Conservation (phyloP, 805 yeast genomes). For the Hanseniaspora pseudoguilliermondii region DNA sequence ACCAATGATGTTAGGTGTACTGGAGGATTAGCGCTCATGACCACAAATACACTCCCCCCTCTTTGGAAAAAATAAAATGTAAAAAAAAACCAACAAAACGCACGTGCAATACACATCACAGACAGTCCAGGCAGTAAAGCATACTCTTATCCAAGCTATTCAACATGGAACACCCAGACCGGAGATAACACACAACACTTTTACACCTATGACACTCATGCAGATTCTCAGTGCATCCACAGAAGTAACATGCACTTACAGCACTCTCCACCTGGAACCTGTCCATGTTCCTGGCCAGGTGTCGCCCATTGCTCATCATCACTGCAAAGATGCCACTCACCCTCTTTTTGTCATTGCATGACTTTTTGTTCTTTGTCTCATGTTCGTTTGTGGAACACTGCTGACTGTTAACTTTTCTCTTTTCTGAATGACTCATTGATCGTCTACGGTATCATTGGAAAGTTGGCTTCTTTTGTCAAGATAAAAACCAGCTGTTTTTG, state of each 20-base stretch:
- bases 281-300: neutral
- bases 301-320: slow-evolving; percentile 1
- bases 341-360: neutral
- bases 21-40: no score
- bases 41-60: no score
- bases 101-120: neutral
- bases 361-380: neutral
- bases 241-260: neutral
- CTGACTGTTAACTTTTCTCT: no score
- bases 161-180: slow-evolving; percentile 4
- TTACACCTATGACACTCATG: neutral
- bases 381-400: neutral
- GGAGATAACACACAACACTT: neutral
- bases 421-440: no score
- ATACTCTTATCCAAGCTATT: neutral
- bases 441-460: no score
- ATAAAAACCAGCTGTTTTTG: no score
- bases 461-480: neutral
- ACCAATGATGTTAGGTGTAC: no score
- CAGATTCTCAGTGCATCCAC: neutral
- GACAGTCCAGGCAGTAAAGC: slow-evolving; percentile 4
- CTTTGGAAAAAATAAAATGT: no score
- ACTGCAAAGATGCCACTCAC: neutral
- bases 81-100: no score
- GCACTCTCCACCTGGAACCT: neutral